Conservation (phyloP, 2,329 filamentous ascomycete species). For the Huntiella savannae region DNA sequence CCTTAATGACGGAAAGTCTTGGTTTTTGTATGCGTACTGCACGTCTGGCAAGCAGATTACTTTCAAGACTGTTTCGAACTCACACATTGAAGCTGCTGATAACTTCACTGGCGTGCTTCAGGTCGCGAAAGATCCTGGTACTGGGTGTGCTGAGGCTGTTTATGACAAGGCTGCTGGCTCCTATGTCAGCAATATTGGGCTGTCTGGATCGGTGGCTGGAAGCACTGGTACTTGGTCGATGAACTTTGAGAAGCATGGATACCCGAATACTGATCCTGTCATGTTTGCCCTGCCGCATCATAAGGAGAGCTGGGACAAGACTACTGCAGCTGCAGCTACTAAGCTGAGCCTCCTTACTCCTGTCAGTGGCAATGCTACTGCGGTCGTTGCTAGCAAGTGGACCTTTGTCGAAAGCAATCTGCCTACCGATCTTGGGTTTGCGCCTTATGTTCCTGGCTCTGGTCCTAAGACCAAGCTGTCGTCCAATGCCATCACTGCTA, state of each 20-base stretch:
- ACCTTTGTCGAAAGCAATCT: constrained; percentile 58
- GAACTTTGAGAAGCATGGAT: constrained; percentile 51
- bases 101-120: constrained; percentile 67
- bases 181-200: constrained; percentile 44
- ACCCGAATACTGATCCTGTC: constrained; percentile 39
- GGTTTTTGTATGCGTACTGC: constrained; percentile 62
- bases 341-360: constrained; percentile 53
- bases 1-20: constrained; percentile 53
- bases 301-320: constrained; percentile 48
- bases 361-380: constrained; percentile 65
- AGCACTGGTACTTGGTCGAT: constrained; percentile 53
- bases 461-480: constrained; percentile 29
- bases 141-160: constrained; percentile 33
- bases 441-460: constrained; percentile 49
- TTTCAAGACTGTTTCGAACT: constrained; percentile 49
- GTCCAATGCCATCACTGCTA: constrained; percentile 34
- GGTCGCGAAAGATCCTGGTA: constrained; percentile 52
- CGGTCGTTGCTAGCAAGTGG: constrained; percentile 54
- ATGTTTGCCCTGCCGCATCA: constrained; percentile 89
- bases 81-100: constrained; percentile 41
- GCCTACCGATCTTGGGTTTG: constrained; percentile 55
- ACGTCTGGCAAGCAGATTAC: constrained; percentile 40
- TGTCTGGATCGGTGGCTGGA: constrained; percentile 44
- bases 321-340: constrained; percentile 29
- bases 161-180: constrained; percentile 62